Conservation (phyloP, 2,329 filamentous ascomycete genomes). For the Aquanectria penicillioides region DNA sequence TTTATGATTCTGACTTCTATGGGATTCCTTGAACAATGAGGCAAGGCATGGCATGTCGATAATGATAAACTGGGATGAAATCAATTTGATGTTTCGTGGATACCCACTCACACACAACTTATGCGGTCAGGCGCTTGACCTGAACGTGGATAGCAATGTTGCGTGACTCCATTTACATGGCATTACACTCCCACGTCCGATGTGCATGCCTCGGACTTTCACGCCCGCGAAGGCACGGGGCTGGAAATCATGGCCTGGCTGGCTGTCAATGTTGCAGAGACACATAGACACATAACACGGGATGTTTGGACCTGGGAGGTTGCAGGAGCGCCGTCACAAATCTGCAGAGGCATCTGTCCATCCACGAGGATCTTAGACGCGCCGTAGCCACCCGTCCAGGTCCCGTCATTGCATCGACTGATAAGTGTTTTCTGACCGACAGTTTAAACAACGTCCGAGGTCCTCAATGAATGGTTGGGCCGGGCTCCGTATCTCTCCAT, state of each 20-base stretch:
- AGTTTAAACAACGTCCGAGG: slow-evolving; percentile 15
- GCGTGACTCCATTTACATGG: background rate
- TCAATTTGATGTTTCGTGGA: slow-evolving; percentile 39
- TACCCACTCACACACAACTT: slow-evolving; percentile 28
- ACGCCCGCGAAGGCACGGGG: no score
- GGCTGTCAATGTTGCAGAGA: background rate
- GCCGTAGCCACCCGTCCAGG: slow-evolving; percentile 13
- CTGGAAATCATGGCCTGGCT: no score
- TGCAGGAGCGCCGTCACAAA: slow-evolving; percentile 3
- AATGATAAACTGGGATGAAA: slow-evolving; percentile 38
- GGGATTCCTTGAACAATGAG: slow-evolving; percentile 31
- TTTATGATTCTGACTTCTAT: slow-evolving; percentile 40
- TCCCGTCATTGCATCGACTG: slow-evolving; percentile 14
- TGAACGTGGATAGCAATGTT: background rate
- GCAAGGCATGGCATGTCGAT: slow-evolving; percentile 40
- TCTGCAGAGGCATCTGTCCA: background rate
- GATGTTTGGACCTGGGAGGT: background rate
- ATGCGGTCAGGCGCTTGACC: background rate
- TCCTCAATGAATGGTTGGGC: slow-evolving; percentile 24
- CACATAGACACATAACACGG: background rate
- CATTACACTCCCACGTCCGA: background rate
- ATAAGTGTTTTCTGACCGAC: slow-evolving; percentile 13
- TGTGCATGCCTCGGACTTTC: no score
- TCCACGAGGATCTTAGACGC: background rate
- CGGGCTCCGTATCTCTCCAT: slow-evolving; percentile 18